Percentiles rank a stretch among this genome's conserved stretches.
Conservation (phyloP, 805 yeast species). For the Ogataea parapolymorpha region DNA sequence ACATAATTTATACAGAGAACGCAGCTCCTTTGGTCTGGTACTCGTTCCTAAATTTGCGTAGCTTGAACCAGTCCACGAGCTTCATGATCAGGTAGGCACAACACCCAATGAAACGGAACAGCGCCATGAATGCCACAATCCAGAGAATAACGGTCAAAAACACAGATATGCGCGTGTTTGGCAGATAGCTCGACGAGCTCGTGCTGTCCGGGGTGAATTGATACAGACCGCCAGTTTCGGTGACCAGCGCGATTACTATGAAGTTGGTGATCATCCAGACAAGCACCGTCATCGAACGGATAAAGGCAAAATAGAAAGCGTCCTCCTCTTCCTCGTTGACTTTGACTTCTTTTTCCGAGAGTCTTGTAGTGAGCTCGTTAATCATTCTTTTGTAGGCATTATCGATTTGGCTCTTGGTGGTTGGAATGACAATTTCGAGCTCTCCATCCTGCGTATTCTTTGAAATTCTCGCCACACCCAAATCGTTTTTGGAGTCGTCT, state of each 20-base stretch:
- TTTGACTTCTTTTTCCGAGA: slow-evolving; percentile 21
- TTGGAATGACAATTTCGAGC: slow-evolving; percentile 69
- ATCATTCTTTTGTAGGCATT: slow-evolving; percentile 64
- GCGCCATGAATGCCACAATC: slow-evolving; percentile 90
- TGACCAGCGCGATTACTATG: slow-evolving; percentile 74
- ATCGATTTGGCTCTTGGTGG: slow-evolving; percentile 73
- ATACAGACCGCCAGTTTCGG: slow-evolving; percentile 77
- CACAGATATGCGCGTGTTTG: slow-evolving; percentile 47
- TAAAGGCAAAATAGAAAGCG: slow-evolving; percentile 83
- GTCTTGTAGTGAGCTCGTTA: slow-evolving; percentile 48
- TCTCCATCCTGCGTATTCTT: slow-evolving; percentile 53
- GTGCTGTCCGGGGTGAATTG: slow-evolving; percentile 38
- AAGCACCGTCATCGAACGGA: slow-evolving; percentile 85
- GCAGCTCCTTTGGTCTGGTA: slow-evolving; percentile 21
- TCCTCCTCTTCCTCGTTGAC: slow-evolving; percentile 45
- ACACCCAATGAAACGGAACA: slow-evolving; percentile 78
- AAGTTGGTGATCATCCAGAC: slow-evolving; percentile 88
- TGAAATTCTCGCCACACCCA: slow-evolving; percentile 77
- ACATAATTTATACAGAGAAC: slow-evolving; percentile 13
- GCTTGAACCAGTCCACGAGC: slow-evolving; percentile 21
- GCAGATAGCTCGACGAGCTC: slow-evolving; percentile 29
- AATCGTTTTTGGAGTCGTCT: slow-evolving; percentile 62
- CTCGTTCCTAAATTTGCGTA: slow-evolving; percentile 16
- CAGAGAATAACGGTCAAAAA: slow-evolving; percentile 85
- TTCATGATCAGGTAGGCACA: slow-evolving; percentile 47